Base-by-base conservation (phyloP, 129 eudicot species). In the Artemisia argyi region DNA sequence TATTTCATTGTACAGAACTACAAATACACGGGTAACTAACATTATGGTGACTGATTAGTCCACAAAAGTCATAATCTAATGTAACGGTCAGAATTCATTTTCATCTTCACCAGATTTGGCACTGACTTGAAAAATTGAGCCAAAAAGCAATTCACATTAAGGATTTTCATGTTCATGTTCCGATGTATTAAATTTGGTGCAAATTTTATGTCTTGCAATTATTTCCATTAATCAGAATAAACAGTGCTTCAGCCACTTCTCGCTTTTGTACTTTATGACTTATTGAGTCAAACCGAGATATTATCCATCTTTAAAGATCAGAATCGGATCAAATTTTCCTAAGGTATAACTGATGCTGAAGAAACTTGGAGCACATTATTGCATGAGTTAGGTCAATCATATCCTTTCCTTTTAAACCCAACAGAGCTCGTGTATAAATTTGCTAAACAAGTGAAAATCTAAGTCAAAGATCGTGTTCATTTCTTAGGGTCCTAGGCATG, bases 11-110 rank as follows among this genome's bases (percentile, higher is more conserved):
- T 24, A 63, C 1, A 17, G 12, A 68, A 15, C n/a, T 54, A 6
- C 3, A 55, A 6, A 48, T 28, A 53, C 63, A 49, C 53, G 3
- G 52, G 56, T 58, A 67, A 61, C 44, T 26, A 39, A 32, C 16
- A 10, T 57, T 47, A 47, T 17, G 51, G 53, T 67, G 32, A 68
- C 14, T 51, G 56, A 69, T 7, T 62, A 61, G 18, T 24, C 68
- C 22, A 16, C 56, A 69, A 14, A 59, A 49, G 62, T 68, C 56
- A 68, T 69, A 51, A 68, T 48, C 15, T 17, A 69, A 68, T 68
- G 44, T 47, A 20, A 59, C 24, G 55, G 18, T 59, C 62, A n/a
- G 14, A 64, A 62, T 47, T 50, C 17, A 50, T 19, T n/a, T n/a
- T n/a, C n/a, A n/a, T n/a, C n/a, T n/a, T n/a, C n/a, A n/a, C n/a